A percentile compares a stretch with the other conserved stretches of the same genome.
phyloP scores from a whole-genome alignment of 2,329 filamentous ascomycete genomes.

The Hymenoscyphus albidus region DNA sequence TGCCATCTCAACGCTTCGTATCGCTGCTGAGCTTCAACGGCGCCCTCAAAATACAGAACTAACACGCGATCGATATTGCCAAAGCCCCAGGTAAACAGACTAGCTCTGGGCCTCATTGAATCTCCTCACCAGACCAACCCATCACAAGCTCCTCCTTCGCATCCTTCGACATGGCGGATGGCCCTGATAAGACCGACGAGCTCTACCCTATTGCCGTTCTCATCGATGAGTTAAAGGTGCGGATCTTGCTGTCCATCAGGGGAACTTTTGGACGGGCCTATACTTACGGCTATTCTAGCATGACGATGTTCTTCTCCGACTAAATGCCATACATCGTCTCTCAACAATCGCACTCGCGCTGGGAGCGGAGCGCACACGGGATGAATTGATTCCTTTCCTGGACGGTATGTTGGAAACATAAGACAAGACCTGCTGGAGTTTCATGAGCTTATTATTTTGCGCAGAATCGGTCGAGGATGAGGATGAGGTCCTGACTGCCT shows the following conservation, averaged over 20 bases:
- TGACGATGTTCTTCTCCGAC: constrained; percentile 93
- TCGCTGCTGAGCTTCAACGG: constrained; percentile 10
- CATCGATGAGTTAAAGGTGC: constrained; percentile 98
- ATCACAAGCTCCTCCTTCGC: constrained; percentile 25
- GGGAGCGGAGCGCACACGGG: constrained; percentile 91
- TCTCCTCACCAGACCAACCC: constrained; percentile 32
- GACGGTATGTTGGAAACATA: constrained; percentile 67
- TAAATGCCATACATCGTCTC: constrained; percentile 97
- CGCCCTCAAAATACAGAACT: constrained; percentile 7
- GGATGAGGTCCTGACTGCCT: constrained; percentile 93
- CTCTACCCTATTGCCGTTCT: constrained; percentile 99
- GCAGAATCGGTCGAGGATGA: constrained; percentile 98
- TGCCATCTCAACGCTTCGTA: not conserved
- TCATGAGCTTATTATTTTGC: constrained; percentile 33
- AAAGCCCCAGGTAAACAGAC: constrained; percentile 33
- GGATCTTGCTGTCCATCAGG: constrained; percentile 18
- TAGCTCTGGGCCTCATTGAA: constrained; percentile 30
- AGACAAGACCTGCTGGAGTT: not conserved
- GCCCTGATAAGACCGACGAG: constrained; percentile 89
- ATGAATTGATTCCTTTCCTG: constrained; percentile 97
- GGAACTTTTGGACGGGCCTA: constrained; percentile 1
- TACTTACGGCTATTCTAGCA: constrained; percentile 56
- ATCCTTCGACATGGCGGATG: constrained; percentile 74
- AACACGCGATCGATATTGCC: constrained; percentile 33
- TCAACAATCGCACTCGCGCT: constrained; percentile 97